Conservation (phyloP, 2,329 filamentous ascomycete genomes). For the Colletotrichum orchidophilum region DNA sequence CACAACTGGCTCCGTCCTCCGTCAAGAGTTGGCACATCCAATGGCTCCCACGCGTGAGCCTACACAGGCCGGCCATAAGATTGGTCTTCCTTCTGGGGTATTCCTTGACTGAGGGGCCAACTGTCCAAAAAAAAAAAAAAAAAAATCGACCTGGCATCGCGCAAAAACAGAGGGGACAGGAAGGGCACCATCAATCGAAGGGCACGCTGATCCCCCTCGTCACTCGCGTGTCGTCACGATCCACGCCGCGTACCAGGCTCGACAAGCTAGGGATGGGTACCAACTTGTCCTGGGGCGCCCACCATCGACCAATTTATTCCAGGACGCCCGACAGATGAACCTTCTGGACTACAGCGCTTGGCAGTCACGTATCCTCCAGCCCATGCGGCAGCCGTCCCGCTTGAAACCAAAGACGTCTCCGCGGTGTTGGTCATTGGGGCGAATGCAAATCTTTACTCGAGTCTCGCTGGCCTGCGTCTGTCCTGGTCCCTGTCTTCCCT, state of each 20-base stretch:
- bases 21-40: constrained; percentile 28
- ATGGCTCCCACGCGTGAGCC: constrained; percentile 24
- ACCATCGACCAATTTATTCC: constrained; percentile 26
- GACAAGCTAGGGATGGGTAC: constrained; percentile 20
- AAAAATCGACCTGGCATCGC: constrained; percentile 28
- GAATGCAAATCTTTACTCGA: constrained; percentile 34
- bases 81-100: constrained; percentile 32
- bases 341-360: constrained; percentile 31
- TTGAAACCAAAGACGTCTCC: constrained; percentile 35
- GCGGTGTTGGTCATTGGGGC: constrained; percentile 32
- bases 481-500: constrained; percentile 35
- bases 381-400: constrained; percentile 31
- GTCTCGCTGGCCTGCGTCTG: constrained; percentile 25
- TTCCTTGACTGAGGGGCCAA: constrained; percentile 34
- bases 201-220: constrained; percentile 30
- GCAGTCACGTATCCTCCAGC: constrained; percentile 34
- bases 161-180: constrained; percentile 25
- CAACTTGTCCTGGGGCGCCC: constrained; percentile 17
- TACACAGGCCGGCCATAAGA: constrained; percentile 21
- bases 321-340: constrained; percentile 30
- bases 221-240: constrained; percentile 11
- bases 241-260: constrained; percentile 4
- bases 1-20: constrained; percentile 27
- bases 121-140: constrained; percentile 19
- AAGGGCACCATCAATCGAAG: constrained; percentile 26